Percentiles rank a stretch among this genome's conserved stretches.
These are phyloP conservation scores for Hypoxylon fragiforme DNA, from an alignment of 495 filamentous ascomycete species.

Conservation along the genomic window DNA sequence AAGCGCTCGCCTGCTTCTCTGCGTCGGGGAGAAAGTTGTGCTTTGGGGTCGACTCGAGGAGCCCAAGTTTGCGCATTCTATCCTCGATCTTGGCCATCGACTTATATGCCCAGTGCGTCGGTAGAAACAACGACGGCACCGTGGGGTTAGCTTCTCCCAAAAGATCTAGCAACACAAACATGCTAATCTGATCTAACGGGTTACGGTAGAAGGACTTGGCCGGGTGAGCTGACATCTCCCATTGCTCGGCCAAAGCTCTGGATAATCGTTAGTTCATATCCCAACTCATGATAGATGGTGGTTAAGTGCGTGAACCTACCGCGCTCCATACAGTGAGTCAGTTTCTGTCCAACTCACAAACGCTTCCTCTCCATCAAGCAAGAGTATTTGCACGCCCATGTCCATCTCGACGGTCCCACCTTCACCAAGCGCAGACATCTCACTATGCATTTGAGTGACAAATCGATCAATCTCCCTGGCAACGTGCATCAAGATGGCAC, in stretches of 20 bases:
- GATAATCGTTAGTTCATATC: constrained; percentile 19
- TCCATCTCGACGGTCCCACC: constrained; percentile 64
- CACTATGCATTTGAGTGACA: constrained; percentile 77
- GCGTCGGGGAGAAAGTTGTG: constrained; percentile 52
- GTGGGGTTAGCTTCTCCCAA: constrained; percentile 71
- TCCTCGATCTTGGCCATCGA: constrained; percentile 68
- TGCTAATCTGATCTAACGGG: constrained; percentile 72
- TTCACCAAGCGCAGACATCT: constrained; percentile 62
- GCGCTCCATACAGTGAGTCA: constrained; percentile 86
- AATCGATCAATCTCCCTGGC: constrained; percentile 78
- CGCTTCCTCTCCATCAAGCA: constrained; percentile 94
- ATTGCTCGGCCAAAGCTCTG: constrained; percentile 70
- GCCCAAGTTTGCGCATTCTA: constrained; percentile 60
- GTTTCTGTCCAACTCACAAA: constrained; percentile 74
- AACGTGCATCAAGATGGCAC: constrained; percentile 87
- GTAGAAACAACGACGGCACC: constrained; percentile 79
- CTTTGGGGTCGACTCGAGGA: constrained; percentile 42
- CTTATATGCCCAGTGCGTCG: constrained; percentile 93
- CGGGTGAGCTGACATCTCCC: constrained; percentile 68
- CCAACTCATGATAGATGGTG: not conserved
- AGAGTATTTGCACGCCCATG: constrained; percentile 83
- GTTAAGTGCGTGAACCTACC: constrained; percentile 48
- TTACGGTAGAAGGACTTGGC: constrained; percentile 74
- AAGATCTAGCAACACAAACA: constrained; percentile 93
- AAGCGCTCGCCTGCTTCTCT: constrained; percentile 54